Conservation (phyloP, 306 rosid species). For the Castanospermum australe region DNA sequence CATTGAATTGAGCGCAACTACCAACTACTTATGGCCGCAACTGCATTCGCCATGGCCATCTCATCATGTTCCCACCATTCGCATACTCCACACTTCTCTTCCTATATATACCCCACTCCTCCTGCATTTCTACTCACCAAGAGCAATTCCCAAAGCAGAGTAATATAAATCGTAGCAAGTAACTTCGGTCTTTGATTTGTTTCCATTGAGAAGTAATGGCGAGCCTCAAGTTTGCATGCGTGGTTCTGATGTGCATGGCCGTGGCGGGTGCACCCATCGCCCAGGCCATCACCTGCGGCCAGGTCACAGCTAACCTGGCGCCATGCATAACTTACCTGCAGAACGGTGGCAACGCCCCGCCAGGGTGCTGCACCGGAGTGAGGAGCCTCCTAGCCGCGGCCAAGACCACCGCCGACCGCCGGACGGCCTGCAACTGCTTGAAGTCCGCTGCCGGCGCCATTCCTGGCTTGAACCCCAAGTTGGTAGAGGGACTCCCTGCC, state of each 20-base stretch:
- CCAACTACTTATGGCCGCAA: background rate
- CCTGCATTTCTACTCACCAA: background rate
- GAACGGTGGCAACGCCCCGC: background rate
- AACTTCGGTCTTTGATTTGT: background rate
- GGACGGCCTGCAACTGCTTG: constrained; percentile 49
- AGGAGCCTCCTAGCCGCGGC: background rate
- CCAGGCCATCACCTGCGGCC: constrained; percentile 36
- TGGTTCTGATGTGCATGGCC: constrained; percentile 24
- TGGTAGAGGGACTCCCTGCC: constrained; percentile 35
- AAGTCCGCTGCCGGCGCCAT: constrained; percentile 11
- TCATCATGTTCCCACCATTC: background rate
- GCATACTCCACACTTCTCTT: background rate
- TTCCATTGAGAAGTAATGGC: constrained; percentile 9
- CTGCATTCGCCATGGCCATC: background rate
- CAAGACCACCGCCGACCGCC: constrained; percentile 1
- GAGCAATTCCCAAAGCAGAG: background rate
- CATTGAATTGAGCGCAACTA: constrained; percentile 5
- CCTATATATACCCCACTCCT: background rate
- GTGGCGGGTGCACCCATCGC: constrained; percentile 35
- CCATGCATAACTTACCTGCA: constrained; percentile 22
- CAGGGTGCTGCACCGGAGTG: constrained; percentile 34
- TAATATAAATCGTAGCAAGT: too few species aligned
- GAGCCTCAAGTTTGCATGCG: constrained; percentile 16
- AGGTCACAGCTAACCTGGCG: background rate
- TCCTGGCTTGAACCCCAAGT: background rate